These are phyloP conservation scores for Juglanconis juglandina DNA, from an alignment of 2,329 filamentous ascomycete genomes.

Conservation along the genomic window DNA sequence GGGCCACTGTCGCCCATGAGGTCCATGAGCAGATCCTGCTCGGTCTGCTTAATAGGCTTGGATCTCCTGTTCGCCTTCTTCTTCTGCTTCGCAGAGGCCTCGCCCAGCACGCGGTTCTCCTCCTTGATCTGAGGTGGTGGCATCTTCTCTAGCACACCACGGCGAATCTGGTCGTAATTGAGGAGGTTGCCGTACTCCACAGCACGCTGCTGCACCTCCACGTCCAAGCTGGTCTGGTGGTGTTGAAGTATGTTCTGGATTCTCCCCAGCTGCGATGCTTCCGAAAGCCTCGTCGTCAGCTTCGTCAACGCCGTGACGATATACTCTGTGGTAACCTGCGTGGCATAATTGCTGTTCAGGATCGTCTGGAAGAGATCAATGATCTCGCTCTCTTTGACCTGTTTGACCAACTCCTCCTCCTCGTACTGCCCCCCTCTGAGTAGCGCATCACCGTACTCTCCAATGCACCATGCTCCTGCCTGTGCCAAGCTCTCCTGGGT, in stretches of 20 bases:
- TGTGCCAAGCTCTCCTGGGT: conserved; percentile 94
- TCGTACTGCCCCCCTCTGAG: conserved; percentile 87
- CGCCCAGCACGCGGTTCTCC: conserved; percentile 84
- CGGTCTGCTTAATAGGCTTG: conserved; percentile 76
- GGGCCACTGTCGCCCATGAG: conserved; percentile 79
- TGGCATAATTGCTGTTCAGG: conserved; percentile 90
- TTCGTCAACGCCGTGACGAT: conserved; percentile 95
- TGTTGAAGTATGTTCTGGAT: conserved; percentile 73
- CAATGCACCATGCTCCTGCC: conserved; percentile 94
- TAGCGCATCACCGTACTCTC: conserved; percentile 92
- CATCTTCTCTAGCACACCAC: conserved; percentile 95
- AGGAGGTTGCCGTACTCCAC: conserved; percentile 98
- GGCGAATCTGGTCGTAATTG: conserved; percentile 78
- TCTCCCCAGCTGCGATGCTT: conserved; percentile 81
- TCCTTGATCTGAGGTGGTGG: conserved; percentile 95
- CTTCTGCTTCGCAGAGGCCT: conserved; percentile 62
- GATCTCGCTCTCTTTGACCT: conserved; percentile 82
- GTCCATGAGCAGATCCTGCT: conserved; percentile 87
- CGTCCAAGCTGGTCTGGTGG: conserved; percentile 82
- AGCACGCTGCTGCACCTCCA: conserved; percentile 93
- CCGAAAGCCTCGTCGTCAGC: conserved; percentile 80
- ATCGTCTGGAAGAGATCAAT: conserved; percentile 91
- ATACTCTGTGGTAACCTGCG: conserved; percentile 88
- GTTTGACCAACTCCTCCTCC: conserved; percentile 80
- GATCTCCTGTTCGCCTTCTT: conserved; percentile 70